These are phyloP conservation scores for Pleurotus sapidus DNA, from an alignment of 768 basidiomycete genomes.

Conservation along the genomic window DNA sequence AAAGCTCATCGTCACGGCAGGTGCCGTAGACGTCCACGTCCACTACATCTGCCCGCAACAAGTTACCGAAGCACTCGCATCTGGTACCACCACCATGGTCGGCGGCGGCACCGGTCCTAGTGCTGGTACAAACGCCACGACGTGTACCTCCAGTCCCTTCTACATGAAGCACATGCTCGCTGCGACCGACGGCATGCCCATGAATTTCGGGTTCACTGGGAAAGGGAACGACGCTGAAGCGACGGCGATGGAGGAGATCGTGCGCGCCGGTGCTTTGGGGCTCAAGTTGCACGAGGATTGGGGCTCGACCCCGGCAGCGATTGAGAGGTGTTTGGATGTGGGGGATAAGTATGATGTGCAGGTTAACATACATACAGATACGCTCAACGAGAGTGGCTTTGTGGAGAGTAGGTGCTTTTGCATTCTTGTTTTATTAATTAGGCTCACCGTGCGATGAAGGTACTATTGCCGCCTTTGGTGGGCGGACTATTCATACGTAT, in stretches of 20 bases:
- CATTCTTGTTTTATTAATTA: conserved; percentile 3
- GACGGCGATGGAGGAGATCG: conserved; percentile 72
- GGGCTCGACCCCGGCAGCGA: conserved; percentile 87
- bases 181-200: conserved; percentile 84
- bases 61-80: conserved; percentile 78
- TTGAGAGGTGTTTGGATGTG: conserved; percentile 72
- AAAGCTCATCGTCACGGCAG: conserved; percentile 90
- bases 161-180: conserved; percentile 90
- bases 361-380: conserved; percentile 96
- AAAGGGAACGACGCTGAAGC: conserved; percentile 92
- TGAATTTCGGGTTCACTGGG: conserved; percentile 95
- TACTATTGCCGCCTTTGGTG: conserved; percentile 87
- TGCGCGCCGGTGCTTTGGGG: conserved; percentile 82
- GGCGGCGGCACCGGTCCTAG: conserved; percentile 96
- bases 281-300: conserved; percentile 98
- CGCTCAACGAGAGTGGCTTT: conserved; percentile 95
- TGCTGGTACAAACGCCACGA: conserved; percentile 88
- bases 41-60: conserved; percentile 97
- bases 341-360: conserved; percentile 94
- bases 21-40: conserved; percentile 87
- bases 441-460: conserved; percentile 36
- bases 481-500: conserved; percentile 94
- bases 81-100: conserved; percentile 90
- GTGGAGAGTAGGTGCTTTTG: conserved; percentile 71
- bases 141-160: conserved; percentile 89